Conservation (phyloP, 2,329 filamentous ascomycete genomes). For the Verticillium zaregamsianum region DNA sequence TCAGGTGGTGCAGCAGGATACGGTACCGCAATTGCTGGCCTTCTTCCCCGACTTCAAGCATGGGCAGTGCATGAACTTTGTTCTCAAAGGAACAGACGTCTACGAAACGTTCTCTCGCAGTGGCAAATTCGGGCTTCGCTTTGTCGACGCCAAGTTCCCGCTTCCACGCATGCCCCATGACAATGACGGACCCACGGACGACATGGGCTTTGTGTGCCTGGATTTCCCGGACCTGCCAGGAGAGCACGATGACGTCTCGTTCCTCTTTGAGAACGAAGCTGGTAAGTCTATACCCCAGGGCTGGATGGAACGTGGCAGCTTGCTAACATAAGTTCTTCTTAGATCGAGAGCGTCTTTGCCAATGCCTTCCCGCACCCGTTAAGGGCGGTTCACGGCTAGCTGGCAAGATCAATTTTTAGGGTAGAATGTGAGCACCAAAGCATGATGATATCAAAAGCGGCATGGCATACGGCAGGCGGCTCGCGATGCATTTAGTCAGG, state of each 20-base stretch:
- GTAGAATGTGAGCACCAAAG: background rate
- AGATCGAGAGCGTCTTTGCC: conserved; percentile 52
- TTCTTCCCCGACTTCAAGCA: conserved; percentile 89
- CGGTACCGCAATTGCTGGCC: conserved; percentile 70
- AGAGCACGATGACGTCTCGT: conserved; percentile 87
- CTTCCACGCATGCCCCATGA: conserved; percentile 60
- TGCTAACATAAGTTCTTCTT: conserved; percentile 15
- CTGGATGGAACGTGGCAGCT: background rate
- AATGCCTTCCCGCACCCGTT: conserved; percentile 51
- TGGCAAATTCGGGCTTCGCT: conserved; percentile 67
- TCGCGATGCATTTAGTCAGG: background rate
- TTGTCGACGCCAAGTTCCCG: conserved; percentile 89
- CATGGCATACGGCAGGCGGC: background rate
- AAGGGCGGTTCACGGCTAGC: conserved; percentile 39
- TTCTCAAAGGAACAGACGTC: conserved; percentile 76
- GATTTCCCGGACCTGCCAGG: conserved; percentile 86
- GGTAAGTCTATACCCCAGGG: conserved; percentile 50
- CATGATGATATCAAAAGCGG: background rate
- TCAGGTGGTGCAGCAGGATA: conserved; percentile 74
- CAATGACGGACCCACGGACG: conserved; percentile 47
- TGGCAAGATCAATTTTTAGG: conserved; percentile 17
- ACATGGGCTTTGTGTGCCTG: conserved; percentile 74
- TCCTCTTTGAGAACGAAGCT: conserved; percentile 75
- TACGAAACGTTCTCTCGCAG: conserved; percentile 66
- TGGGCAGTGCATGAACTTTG: conserved; percentile 84